These are phyloP conservation scores for Casuarina cunninghamiana DNA, from an alignment of 306 rosid species.

Conservation along the genomic window DNA sequence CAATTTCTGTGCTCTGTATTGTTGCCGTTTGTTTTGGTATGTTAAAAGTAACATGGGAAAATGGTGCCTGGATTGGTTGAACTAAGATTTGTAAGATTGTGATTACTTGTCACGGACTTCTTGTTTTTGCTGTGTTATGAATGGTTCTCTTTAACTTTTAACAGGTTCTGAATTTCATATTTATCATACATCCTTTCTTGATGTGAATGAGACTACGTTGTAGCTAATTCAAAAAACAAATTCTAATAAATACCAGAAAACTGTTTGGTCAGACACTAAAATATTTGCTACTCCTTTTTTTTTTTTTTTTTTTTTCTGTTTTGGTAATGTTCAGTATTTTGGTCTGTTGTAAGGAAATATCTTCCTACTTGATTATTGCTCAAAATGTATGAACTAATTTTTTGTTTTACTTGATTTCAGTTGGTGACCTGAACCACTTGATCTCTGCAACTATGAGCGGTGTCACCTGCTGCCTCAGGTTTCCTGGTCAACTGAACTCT, in stretches of 20 bases:
- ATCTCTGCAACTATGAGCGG: conserved; percentile 71
- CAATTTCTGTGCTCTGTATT: background rate
- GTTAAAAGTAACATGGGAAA: background rate
- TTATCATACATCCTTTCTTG: no score
- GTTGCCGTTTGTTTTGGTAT: background rate
- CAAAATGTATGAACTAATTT: background rate
- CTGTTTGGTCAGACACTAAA: no score
- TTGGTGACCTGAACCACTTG: conserved; percentile 61
- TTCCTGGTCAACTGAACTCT: conserved; percentile 64
- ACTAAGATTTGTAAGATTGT: background rate
- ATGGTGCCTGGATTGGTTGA: background rate
- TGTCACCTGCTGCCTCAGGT: conserved; percentile 61
- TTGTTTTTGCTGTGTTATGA: background rate
- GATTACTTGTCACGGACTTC: background rate
- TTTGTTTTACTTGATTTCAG: conserved; percentile 33
- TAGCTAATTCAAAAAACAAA: no score
- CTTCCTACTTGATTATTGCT: background rate
- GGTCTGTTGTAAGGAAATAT: background rate
- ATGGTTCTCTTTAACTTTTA: no score
- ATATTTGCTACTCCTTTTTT: no score
- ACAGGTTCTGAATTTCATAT: no score
- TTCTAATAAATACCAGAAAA: no score
- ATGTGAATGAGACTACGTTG: no score
- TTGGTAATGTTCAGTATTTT: background rate
- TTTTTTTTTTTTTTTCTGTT: no score